Conservation (phyloP, 2,329 filamentous ascomycete genomes). For the Furcasterigmium furcatum region DNA sequence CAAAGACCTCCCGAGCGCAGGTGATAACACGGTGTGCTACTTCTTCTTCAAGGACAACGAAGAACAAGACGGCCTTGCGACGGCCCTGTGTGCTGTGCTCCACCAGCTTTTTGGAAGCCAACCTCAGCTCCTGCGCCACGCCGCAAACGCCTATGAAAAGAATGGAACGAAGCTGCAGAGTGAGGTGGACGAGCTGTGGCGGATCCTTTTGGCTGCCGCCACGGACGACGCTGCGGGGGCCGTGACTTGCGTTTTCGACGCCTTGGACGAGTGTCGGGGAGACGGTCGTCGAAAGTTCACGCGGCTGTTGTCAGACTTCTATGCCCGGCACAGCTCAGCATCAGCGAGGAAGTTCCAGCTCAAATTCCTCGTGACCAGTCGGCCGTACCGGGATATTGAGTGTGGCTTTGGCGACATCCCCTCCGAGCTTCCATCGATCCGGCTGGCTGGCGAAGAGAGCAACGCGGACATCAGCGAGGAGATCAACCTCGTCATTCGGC, state of each 20-base stretch:
- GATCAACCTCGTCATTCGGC: conserved; percentile 8
- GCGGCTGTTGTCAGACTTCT: conserved; percentile 1
- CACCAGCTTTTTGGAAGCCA: conserved; percentile 28
- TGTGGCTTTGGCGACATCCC: neutral
- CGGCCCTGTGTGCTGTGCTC: conserved; percentile 28
- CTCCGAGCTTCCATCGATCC: conserved; percentile 3
- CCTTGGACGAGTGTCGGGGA: conserved; percentile 7
- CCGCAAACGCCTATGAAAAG: conserved; percentile 10
- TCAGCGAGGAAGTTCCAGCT: neutral
- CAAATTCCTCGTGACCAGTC: conserved; percentile 10
- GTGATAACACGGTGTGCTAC: conserved; percentile 21
- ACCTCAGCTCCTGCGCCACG: conserved; percentile 19
- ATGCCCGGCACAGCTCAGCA: neutral
- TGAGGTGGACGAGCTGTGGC: conserved; percentile 8
- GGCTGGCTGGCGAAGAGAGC: conserved; percentile 7
- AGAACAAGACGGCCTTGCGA: conserved; percentile 21
- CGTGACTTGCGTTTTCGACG: conserved; percentile 8
- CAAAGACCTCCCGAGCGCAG: conserved; percentile 14
- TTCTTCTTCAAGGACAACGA: conserved; percentile 36
- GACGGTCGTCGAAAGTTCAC: conserved; percentile 1
- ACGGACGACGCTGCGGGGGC: neutral
- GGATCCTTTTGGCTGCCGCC: conserved; percentile 4
- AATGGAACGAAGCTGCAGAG: conserved; percentile 14
- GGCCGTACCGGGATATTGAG: conserved; percentile 8
- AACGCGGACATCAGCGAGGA: conserved; percentile 8